Conservation (phyloP, 768 basidiomycete species). For the Serendipita sp. region DNA sequence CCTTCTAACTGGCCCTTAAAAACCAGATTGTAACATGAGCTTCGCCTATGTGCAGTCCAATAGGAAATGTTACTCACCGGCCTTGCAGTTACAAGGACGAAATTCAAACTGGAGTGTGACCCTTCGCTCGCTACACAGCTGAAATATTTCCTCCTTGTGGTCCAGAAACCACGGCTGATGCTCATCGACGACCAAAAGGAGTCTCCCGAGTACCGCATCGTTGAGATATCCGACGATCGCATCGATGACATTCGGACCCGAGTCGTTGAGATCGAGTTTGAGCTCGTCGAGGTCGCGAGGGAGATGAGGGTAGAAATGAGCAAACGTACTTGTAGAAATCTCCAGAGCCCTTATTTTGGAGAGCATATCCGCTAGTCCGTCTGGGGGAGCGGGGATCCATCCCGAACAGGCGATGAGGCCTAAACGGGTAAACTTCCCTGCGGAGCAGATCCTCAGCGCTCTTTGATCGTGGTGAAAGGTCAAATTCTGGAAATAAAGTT, state of each 20-base stretch:
- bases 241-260: not conserved
- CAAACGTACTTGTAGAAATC: not conserved
- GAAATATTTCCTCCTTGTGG: not conserved
- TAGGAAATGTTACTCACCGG: too few species aligned
- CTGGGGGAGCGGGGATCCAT: not conserved
- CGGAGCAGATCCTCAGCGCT: not conserved
- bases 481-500: not conserved
- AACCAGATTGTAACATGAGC: too few species aligned
- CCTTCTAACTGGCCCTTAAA: too few species aligned
- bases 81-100: too few species aligned
- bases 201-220: not conserved
- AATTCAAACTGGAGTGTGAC: not conserved
- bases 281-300: not conserved
- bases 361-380: not conserved
- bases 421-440: not conserved
- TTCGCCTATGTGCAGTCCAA: too few species aligned
- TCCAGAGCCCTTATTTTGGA: not conserved
- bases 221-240: not conserved
- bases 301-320: not conserved
- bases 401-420: not conserved
- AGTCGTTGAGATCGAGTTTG: not conserved
- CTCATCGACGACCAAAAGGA: not conserved
- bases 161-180: not conserved
- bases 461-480: not conserved
- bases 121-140: not conserved